Evolutionary conservation across 331 rosid species (phyloP), one percentile per base, ranked within the genome.

Genomic region (Saraca asoca): DNA sequence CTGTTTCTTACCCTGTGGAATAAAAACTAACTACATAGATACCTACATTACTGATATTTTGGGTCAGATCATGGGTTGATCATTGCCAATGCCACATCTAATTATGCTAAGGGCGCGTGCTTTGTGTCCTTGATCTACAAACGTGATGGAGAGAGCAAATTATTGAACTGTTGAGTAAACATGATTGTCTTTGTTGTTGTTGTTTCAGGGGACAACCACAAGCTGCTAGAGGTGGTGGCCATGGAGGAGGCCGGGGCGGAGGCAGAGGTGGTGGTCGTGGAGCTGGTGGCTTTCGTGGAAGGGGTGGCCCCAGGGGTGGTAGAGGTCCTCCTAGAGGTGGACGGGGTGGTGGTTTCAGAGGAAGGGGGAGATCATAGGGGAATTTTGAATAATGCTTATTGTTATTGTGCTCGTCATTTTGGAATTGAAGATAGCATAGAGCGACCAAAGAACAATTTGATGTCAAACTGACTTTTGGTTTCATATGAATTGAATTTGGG

Each of bases 271-370:
- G 57, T 9, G 71, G 75, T 16, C 81, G 86, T 7, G 87, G 87
- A 34, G 80, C 81, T 5, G 86, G 86, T 48, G 85, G 86, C 13
- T 90, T 90, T 64, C 91, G 90, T 2, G 96, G 96, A 60, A 79
- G 96, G 72, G 96, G 95, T 29, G 91, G 72, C 12, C 89, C 91
- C 35, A 79, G 93, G 74, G 92, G 96, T 71, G 93, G 95, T 18
- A 73, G 95, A 73, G 88, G 93, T 42, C 81, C 85, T 55, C 79
- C 84, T 19, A 76, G 96, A 68, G 97, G 95, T 17, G 79, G 86
- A 20, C 87, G 91, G 0, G 80, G 87, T 33, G 86, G 95, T 70
- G 89, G 91, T 51, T 93, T 90, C 58, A 78, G 98, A 81, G 97
- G 98, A 41, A 83, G 96, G 66, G 98, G 97, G 19, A 86, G 97